Base-by-base conservation (phyloP, 106 monocot genomes). In the Gastrodia elata region DNA sequence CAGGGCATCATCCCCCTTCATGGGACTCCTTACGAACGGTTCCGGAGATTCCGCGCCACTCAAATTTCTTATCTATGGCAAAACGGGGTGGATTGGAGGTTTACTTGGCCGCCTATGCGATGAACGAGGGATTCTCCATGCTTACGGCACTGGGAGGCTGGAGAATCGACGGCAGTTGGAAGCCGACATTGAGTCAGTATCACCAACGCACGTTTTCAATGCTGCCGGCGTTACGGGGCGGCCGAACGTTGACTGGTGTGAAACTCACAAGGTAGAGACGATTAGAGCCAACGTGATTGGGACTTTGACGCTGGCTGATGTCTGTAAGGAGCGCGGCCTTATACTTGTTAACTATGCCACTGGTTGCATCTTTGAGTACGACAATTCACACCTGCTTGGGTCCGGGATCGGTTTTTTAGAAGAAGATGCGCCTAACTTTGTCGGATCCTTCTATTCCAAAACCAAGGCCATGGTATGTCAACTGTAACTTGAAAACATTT, bases 201-300 rank as follows among this genome's bases (percentile, higher is more conserved):
- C 22, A 24, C 91, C 91, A 5, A 91, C 91, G 13, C 88, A 91
- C 76, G 86, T 91, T 15, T 80, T 91, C 82, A 91, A 88, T 76
- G 91, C 91, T 32, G 91, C 91, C 24, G 91, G 91, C 2, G 86
- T 91, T 8, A 91, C 88, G 24, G 91, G 91, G 64, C 79, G 91
- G 37, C 91, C 88, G 49, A 91, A 91, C 83, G 91, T 91, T 28
- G 91, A 91, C 78, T 91, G 91, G 91, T 91, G 91, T 84, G 91
- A 91, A 81, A 67, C 77, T 27, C 91, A 91, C 82, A 79, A 72
- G 65, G 77, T 81, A 32, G 91, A 91, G 83, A 88, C 86, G 37
- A 78, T 85, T 64, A 74, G 80, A 4, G 81, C 83, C 65, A 87
- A 87, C 73, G 87, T 87, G 20, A 76, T 72, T 18, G 83, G 87